Base-by-base conservation (phyloP, 2,329 filamentous ascomycete species). In the Magnaporthales sp. region DNA sequence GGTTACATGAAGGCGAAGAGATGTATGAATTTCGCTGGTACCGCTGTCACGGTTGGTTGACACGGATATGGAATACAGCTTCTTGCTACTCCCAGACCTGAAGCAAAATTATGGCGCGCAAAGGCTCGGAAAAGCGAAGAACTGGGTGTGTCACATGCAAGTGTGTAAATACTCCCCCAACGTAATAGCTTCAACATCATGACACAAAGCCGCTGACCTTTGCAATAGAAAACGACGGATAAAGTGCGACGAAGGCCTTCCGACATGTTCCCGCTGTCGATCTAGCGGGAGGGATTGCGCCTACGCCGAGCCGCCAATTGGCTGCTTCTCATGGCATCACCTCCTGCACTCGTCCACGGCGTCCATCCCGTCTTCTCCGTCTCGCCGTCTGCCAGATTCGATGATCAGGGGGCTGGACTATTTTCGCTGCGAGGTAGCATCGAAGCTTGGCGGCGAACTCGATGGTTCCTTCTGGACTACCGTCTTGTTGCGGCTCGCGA, bases 401-500 rank as follows among this genome's bases (percentile, higher is more conserved):
- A 27, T 29, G 62, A 15, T 27, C 62, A 24, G 62, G 32, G 32
- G 32, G 24, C 62, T 64, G 26, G 62, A 46, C 32, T 51, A 72
- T 10, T 72, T 71, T 15, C 56, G 56, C 13, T 26, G 56, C 56
- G 56, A 60, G 56, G 56, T 60, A 11, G 56, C 56, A 3, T 6
- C 56, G 22, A 60, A 60, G 24, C 56, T 60, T 19, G 56, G 56
- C 22, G 56, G 22, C 22, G 56, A 60, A 15, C 56, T 60, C 10
- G 24, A 27, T 15, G 56, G 56, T 60, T 24, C 56, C 24, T 81
- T 83, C 68, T 84, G 81, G 81, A 74, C 74, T 3, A 75, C 77
- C 4, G 71, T 82, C 11, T 78, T 84, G 0, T 78, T 82, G 22
- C 80, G 80, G 69, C 74, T 83, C 46, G 80, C 79, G 27, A 74